These are phyloP conservation scores for Lepiota subincarnata DNA, from an alignment of 768 basidiomycete genomes.

Conservation along the genomic window DNA sequence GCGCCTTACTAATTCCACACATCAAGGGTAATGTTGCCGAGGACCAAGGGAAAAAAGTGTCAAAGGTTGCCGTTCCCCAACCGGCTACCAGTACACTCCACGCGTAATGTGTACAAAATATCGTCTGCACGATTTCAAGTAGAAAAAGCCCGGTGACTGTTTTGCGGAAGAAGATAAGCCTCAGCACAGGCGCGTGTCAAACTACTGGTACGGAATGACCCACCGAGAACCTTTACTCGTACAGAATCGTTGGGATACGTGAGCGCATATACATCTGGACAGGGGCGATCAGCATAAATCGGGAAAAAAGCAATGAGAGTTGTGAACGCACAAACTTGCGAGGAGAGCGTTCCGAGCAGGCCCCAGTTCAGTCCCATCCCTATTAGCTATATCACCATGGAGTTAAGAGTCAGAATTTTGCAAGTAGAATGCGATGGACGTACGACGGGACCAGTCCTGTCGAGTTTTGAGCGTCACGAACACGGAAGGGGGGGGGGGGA, in stretches of 20 bases:
- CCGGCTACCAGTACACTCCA: conserved; percentile 11
- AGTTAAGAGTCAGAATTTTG: background rate
- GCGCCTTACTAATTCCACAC: conserved; percentile 4
- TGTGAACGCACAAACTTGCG: conserved; percentile 3
- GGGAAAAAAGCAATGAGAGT: background rate
- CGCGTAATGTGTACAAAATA: conserved; percentile 9
- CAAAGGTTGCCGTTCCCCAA: conserved; percentile 4
- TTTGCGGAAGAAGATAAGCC: no score
- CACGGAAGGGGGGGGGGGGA: no score
- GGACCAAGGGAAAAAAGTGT: conserved; percentile 1
- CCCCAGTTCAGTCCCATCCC: conserved; percentile 6
- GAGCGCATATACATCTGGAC: conserved; percentile 1
- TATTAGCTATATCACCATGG: background rate
- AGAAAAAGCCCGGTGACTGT: conserved; percentile 1
- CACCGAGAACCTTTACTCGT: conserved; percentile 2
- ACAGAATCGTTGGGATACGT: conserved; percentile 4
- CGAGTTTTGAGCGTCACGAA: no score
- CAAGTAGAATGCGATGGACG: background rate
- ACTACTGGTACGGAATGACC: no score
- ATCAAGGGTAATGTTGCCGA: conserved; percentile 6
- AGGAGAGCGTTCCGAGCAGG: conserved; percentile 1
- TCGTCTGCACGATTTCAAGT: conserved; percentile 8
- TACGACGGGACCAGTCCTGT: conserved; percentile 7
- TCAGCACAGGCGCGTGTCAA: background rate
- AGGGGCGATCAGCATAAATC: background rate